phyloP scores from a whole-genome alignment of 306 rosid genomes.

The Lablab purpureus region DNA sequence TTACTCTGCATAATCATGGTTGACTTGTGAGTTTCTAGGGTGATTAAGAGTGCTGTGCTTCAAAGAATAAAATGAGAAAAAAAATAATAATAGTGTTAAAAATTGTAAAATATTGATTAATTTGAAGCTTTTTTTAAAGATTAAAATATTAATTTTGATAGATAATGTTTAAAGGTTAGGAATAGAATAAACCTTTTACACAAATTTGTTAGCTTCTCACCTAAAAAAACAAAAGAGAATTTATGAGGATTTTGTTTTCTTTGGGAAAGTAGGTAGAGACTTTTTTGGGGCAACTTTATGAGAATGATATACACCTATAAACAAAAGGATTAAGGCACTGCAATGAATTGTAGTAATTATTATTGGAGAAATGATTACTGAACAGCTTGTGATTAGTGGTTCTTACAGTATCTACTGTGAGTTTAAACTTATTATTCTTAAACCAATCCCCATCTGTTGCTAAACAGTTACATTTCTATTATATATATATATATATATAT shows the following conservation, averaged over 20 bases:
- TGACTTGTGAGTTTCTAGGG: neutral
- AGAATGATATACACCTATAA: conserved; percentile 24
- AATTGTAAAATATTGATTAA: too few relatives aligned
- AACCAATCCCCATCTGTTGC: neutral
- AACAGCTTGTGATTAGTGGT: neutral
- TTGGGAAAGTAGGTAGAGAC: neutral
- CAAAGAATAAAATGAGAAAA: too few relatives aligned
- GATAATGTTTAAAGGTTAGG: too few relatives aligned
- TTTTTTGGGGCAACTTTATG: conserved; percentile 31
- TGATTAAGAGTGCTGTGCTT: too few relatives aligned
- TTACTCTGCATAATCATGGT: conserved; percentile 10
- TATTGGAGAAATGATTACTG: conserved; percentile 11
- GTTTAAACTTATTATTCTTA: neutral
- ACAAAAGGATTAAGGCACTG: conserved; percentile 28
- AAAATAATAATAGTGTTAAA: too few relatives aligned
- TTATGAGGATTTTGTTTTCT: conserved; percentile 1
- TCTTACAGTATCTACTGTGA: neutral
- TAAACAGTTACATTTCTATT: neutral
- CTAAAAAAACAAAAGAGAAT: neutral
- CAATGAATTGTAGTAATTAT: conserved; percentile 27
- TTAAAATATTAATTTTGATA: too few relatives aligned
- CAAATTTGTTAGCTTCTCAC: neutral
- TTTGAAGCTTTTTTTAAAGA: too few relatives aligned
- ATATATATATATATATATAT: neutral
- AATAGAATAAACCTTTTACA: neutral